These are phyloP conservation scores for Chamaecyparis obtusa DNA, from an alignment of 75 land plant genomes.

Conservation along the genomic window DNA sequence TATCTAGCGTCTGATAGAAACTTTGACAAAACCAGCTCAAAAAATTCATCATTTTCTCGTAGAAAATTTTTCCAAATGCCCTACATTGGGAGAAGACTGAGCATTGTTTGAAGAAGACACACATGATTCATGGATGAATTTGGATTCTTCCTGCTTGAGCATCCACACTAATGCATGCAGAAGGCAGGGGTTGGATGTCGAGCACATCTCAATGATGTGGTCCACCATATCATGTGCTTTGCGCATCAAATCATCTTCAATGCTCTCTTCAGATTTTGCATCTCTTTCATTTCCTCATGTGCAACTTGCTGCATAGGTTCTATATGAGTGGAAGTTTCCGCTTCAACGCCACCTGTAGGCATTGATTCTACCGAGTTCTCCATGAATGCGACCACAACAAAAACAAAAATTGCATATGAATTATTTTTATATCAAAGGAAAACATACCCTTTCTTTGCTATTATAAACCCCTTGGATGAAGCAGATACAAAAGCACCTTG, in stretches of 20 bases:
- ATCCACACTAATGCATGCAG: conserved; percentile 80
- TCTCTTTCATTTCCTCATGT: neutral
- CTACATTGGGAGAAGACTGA: conserved; percentile 73
- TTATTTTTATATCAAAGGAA: neutral
- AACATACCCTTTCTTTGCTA: neutral
- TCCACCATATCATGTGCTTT: conserved; percentile 67
- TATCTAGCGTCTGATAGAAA: conserved; percentile 69
- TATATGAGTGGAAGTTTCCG: neutral
- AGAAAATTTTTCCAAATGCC: conserved; percentile 66
- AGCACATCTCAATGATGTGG: conserved; percentile 47
- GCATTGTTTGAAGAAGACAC: conserved; percentile 48
- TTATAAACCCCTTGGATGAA: neutral
- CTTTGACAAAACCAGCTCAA: conserved; percentile 78
- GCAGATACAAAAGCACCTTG: too few relatives aligned
- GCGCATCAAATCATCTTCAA: conserved; percentile 48
- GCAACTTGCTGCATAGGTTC: neutral
- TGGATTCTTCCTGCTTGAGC: conserved; percentile 70
- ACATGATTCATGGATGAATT: conserved; percentile 43
- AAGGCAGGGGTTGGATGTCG: conserved; percentile 56
- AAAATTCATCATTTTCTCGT: conserved; percentile 92
- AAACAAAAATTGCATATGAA: neutral
- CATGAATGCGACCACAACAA: neutral
- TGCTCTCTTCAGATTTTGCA: conserved; percentile 7
- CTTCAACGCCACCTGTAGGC: neutral
- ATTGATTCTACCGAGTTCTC: neutral